Conservation (phyloP, 2,329 filamentous ascomycete genomes). For the Phoma herbarum region DNA sequence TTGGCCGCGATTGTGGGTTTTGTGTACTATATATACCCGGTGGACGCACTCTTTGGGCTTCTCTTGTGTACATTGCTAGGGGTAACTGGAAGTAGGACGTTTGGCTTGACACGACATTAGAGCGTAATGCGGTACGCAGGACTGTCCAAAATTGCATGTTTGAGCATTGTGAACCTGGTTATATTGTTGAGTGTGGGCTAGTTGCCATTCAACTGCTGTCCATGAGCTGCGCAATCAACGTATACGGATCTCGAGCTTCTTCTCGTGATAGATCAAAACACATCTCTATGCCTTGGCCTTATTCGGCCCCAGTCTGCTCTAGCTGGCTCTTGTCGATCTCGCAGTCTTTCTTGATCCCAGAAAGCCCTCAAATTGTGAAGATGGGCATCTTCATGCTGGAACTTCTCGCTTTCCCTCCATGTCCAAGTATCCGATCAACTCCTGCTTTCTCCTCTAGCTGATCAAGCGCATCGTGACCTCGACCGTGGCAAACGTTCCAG, state of each 20-base stretch:
- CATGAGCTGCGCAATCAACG: background rate
- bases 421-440: background rate
- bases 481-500: conserved; percentile 90
- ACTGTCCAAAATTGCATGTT: background rate
- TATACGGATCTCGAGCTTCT: background rate
- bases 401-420: background rate
- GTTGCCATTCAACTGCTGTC: background rate
- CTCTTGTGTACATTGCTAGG: conserved; percentile 1
- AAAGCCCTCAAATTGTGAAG: background rate
- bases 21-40: conserved; percentile 7
- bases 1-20: conserved; percentile 1
- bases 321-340: background rate
- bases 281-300: background rate
- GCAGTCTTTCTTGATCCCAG: background rate
- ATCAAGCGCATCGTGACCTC: conserved; percentile 39
- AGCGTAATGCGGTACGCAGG: background rate
- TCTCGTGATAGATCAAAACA: background rate
- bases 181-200: background rate
- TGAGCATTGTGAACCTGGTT: background rate
- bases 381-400: background rate
- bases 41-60: conserved; percentile 4
- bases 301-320: background rate
- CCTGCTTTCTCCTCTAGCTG: conserved; percentile 6
- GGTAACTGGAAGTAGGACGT: background rate
- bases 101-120: background rate